Evolutionary conservation across 805 yeast genomes (phyloP).

Genomic region (Maudiozyma pseudohumilis): DNA sequence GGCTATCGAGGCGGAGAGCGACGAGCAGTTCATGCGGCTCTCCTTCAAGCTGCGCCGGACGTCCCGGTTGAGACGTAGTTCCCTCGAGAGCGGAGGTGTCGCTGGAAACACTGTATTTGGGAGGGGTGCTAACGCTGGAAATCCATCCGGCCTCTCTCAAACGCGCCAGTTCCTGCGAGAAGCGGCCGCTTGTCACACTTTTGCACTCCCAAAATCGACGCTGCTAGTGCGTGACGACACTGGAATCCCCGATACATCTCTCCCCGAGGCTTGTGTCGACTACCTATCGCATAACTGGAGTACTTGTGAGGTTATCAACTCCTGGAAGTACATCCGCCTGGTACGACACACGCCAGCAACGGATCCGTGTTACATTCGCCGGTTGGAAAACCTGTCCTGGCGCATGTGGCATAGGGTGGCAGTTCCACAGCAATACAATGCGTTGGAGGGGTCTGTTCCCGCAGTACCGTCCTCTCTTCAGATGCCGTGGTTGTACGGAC

Average conservation of each 20-base stretch:
- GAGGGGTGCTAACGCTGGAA: too few species aligned
- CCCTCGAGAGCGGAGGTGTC: too few species aligned
- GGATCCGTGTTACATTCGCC: conserved; percentile 60
- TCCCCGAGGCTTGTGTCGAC: conserved; percentile 63
- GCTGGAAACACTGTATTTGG: too few species aligned
- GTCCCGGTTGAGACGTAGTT: conserved; percentile 36
- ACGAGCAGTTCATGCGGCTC: conserved; percentile 54
- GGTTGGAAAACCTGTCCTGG: conserved; percentile 84
- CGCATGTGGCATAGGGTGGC: conserved; percentile 44
- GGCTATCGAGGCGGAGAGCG: conserved; percentile 59
- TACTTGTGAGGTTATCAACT: conserved; percentile 65
- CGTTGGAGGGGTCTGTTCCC: not conserved
- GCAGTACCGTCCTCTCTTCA: conserved; percentile 32
- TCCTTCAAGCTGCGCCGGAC: conserved; percentile 70
- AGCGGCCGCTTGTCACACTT: conserved; percentile 2
- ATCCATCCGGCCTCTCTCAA: too few species aligned
- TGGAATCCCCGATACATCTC: conserved; percentile 49
- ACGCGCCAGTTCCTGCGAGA: conserved; percentile 7
- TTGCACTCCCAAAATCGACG: not conserved
- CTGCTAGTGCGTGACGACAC: conserved; percentile 48
- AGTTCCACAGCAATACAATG: too few species aligned
- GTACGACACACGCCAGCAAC: too few species aligned
- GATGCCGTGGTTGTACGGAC: conserved; percentile 96
- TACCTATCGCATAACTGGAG: conserved; percentile 90
- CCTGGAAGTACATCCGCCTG: conserved; percentile 85